Conservation (phyloP, 345 rosid species). For the Brassica juncea region DNA sequence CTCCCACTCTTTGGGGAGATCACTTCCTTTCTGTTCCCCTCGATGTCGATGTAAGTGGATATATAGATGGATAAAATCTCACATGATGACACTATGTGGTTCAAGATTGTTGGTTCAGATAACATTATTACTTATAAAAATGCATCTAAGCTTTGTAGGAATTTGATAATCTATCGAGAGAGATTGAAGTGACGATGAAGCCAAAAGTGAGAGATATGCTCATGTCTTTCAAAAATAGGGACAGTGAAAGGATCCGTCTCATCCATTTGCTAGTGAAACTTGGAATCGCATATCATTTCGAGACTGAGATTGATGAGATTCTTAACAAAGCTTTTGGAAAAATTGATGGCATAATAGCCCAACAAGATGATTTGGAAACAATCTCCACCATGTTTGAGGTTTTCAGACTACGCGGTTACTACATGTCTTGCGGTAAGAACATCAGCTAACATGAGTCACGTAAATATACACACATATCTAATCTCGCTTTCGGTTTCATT, state of each 20-base stretch:
- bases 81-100: neutral
- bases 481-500: neutral
- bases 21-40: slow-evolving; percentile 19
- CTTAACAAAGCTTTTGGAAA: neutral
- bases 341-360: neutral
- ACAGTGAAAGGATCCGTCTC: neutral
- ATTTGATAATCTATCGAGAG: neutral
- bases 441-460: neutral
- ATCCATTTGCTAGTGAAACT: slow-evolving; percentile 15
- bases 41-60: neutral
- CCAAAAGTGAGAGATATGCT: slow-evolving; percentile 9
- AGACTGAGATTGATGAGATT: slow-evolving; percentile 17
- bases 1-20: slow-evolving; percentile 15
- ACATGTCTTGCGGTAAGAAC: slow-evolving; percentile 2
- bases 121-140: neutral
- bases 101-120: neutral
- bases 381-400: slow-evolving; percentile 23
- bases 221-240: neutral
- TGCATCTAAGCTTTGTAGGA: neutral
- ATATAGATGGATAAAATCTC: neutral
- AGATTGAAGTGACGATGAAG: slow-evolving; percentile 15
- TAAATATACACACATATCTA: neutral
- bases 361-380: slow-evolving; percentile 13
- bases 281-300: slow-evolving; percentile 12
- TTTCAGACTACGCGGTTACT: slow-evolving; percentile 8